A percentile compares a stretch with the other conserved stretches of the same genome.
Conservation (phyloP, 306 rosid species). For the Lotus japonicus region DNA sequence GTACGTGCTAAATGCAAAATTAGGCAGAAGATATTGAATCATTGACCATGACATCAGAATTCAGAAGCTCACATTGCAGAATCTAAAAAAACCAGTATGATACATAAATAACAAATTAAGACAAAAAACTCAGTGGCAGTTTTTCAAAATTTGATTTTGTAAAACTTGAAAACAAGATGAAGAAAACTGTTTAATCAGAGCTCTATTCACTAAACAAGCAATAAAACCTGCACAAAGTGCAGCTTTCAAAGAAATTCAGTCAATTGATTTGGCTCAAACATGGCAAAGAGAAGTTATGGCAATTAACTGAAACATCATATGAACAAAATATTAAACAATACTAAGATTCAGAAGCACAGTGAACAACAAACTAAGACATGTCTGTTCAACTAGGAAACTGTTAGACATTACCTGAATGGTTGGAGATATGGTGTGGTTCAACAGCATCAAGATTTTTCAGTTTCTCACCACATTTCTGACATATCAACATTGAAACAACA, state of each 20-base stretch:
- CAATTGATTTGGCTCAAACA: background rate
- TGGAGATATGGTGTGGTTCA: slow-evolving; percentile 34
- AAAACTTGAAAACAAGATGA: background rate
- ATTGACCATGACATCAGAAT: too few species aligned
- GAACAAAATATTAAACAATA: background rate
- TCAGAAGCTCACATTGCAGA: background rate
- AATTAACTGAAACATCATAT: background rate
- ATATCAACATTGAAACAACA: slow-evolving; percentile 8
- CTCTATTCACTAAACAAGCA: background rate
- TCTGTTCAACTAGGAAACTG: background rate
- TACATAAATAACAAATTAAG: background rate
- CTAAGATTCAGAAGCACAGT: background rate
- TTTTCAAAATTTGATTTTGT: background rate
- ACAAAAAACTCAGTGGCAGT: background rate
- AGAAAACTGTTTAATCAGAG: background rate
- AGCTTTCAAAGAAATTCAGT: background rate
- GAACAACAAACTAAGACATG: too few species aligned
- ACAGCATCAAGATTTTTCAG: slow-evolving; percentile 18
- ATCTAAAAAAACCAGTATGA: background rate
- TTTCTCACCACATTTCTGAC: slow-evolving; percentile 37
- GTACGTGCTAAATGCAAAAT: too few species aligned
- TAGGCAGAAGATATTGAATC: too few species aligned
- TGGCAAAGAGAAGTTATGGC: too few species aligned
- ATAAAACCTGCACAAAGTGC: background rate
- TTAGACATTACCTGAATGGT: slow-evolving; percentile 40